A percentile compares a stretch with the other conserved stretches of the same genome.
phyloP scores from a whole-genome alignment of 768 basidiomycete species.

The Coprinellus aureogranulatus region DNA sequence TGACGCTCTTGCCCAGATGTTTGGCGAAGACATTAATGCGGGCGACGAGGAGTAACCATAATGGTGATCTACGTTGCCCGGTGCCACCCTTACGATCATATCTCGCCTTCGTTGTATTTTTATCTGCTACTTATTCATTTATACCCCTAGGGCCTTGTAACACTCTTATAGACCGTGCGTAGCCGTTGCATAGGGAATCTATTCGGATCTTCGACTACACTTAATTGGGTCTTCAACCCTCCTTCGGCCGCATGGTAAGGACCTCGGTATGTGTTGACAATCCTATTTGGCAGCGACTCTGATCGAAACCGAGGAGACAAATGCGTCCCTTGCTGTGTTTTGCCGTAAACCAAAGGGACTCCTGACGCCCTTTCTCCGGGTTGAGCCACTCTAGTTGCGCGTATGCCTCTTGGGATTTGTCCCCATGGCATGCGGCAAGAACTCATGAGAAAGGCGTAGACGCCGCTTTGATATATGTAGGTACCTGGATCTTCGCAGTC shows the following conservation, averaged over 20 bases:
- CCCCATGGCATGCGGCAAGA: not conserved
- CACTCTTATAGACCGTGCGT: no score
- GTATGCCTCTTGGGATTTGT: no score
- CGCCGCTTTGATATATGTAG: not conserved
- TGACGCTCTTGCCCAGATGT: conserved; percentile 67
- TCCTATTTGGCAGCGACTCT: no score
- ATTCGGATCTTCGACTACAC: no score
- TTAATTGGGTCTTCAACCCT: no score
- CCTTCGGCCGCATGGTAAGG: no score
- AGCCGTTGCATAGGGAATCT: no score
- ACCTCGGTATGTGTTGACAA: no score
- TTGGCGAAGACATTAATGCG: conserved; percentile 44
- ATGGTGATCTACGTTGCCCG: not conserved
- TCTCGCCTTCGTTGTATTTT: not conserved
- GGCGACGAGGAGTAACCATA: conserved; percentile 5
- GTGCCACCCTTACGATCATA: not conserved
- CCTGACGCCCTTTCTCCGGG: not conserved
- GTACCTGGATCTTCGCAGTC: not conserved
- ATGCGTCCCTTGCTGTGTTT: not conserved
- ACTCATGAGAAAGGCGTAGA: not conserved
- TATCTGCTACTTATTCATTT: not conserved
- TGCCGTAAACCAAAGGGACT: not conserved
- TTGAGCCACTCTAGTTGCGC: not conserved
- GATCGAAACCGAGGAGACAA: not conserved
- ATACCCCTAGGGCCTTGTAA: not conserved